Conservation (phyloP, 805 yeast genomes). For the Yarrowia sp. region DNA sequence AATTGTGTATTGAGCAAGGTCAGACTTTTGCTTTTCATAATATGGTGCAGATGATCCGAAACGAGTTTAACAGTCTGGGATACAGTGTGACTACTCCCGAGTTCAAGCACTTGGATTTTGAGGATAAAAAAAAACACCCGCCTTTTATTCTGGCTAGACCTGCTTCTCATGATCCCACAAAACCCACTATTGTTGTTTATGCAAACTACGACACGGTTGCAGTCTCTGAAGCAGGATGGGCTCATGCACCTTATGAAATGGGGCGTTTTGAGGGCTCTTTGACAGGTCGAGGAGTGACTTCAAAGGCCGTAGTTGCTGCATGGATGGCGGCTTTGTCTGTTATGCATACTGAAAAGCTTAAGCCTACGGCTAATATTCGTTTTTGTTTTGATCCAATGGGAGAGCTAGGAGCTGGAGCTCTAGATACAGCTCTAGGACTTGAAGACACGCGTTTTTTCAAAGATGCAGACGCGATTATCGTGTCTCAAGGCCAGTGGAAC, state of each 20-base stretch:
- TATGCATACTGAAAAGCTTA: neutral
- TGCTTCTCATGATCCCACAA: neutral
- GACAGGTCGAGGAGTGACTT: neutral
- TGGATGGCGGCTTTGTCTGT: neutral
- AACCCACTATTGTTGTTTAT: neutral
- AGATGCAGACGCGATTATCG: neutral
- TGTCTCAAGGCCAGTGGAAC: neutral
- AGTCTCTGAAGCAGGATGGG: neutral
- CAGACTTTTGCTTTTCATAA: neutral
- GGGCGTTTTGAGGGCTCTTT: neutral
- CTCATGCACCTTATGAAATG: neutral
- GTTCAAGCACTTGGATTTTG: neutral
- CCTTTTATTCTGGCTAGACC: neutral
- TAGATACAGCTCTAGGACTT: neutral
- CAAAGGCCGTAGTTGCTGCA: neutral
- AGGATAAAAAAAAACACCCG: neutral
- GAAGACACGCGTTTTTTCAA: neutral
- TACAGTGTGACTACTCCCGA: neutral
- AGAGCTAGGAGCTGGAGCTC: neutral
- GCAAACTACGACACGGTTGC: neutral
- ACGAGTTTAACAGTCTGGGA: neutral
- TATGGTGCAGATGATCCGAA: neutral
- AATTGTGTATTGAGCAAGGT: neutral
- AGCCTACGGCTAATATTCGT: neutral
- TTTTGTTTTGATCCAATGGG: neutral